Evolutionary conservation across 257 asterid species (phyloP).

Genomic region (Ocimum tenuiflorum): DNA sequence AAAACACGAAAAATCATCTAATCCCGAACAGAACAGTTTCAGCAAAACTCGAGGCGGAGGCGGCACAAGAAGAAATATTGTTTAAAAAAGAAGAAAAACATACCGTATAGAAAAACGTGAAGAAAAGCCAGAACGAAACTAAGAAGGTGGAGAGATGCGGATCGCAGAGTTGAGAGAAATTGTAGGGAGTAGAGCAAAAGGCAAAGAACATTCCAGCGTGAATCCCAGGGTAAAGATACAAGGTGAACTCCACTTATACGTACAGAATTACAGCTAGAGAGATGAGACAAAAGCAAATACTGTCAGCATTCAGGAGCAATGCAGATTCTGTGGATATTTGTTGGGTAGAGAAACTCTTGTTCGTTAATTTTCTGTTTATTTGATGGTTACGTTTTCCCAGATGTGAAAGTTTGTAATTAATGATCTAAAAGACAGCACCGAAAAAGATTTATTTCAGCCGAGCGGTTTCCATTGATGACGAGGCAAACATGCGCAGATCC

Average conservation of each 20-base stretch:
- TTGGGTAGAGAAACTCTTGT: background rate
- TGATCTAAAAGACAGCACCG: background rate
- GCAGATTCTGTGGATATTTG: background rate
- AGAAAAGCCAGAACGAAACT: background rate
- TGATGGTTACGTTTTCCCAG: conserved; percentile 24
- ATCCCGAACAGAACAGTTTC: conserved; percentile 1
- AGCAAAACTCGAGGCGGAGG: background rate
- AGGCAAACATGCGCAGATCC: no score
- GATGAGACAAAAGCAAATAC: conserved; percentile 14
- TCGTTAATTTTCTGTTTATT: background rate
- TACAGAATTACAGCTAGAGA: background rate
- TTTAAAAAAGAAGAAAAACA: background rate
- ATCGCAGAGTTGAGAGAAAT: conserved; percentile 34
- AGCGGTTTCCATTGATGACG: background rate
- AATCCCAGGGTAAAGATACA: conserved; percentile 6
- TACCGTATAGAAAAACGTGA: conserved; percentile 22
- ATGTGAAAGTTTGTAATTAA: conserved; percentile 4
- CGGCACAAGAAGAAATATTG: background rate
- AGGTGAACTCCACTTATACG: conserved; percentile 17
- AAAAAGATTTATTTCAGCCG: background rate
- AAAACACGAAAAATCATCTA: conserved; percentile 9
- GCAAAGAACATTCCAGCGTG: conserved; percentile 27
- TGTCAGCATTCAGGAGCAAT: conserved; percentile 5
- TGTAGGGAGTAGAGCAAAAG: conserved; percentile 30
- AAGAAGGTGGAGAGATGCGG: conserved; percentile 24